A percentile compares a stretch with the other conserved stretches of the same genome.
Conservation (phyloP, 2,329 filamentous ascomycete species). For the Helotiales sp. region DNA sequence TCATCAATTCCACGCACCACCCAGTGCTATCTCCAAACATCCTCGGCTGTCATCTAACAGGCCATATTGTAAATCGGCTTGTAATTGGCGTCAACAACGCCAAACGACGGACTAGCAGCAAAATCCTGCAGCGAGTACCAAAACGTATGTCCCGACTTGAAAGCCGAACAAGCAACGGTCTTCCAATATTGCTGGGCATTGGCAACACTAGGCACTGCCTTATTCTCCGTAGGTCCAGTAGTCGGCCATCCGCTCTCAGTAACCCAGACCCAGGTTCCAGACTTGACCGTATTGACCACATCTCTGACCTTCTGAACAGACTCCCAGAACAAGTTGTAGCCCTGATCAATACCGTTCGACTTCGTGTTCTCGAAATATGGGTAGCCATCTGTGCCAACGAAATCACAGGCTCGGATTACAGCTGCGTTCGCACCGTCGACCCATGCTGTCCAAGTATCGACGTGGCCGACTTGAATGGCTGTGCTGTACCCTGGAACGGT, state of each 20-base stretch:
- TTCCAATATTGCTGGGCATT: slow-evolving; percentile 71
- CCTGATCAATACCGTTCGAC: slow-evolving; percentile 60
- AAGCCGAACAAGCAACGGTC: slow-evolving; percentile 62
- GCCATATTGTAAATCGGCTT: slow-evolving; percentile 37
- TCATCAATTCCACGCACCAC: not conserved
- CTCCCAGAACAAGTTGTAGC: slow-evolving; percentile 57
- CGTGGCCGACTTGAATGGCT: slow-evolving; percentile 64
- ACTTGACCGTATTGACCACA: slow-evolving; percentile 49
- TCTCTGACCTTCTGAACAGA: slow-evolving; percentile 41
- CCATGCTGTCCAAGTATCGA: slow-evolving; percentile 72
- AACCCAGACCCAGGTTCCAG: slow-evolving; percentile 62
- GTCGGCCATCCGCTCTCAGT: slow-evolving; percentile 71
- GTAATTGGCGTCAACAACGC: slow-evolving; percentile 44
- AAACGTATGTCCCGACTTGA: slow-evolving; percentile 60
- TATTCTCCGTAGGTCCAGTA: slow-evolving; percentile 56
- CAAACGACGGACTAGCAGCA: slow-evolving; percentile 46
- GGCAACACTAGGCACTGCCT: slow-evolving; percentile 57
- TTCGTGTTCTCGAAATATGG: slow-evolving; percentile 67
- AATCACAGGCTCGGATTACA: slow-evolving; percentile 68
- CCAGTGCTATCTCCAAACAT: not conserved
- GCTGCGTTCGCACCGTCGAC: slow-evolving; percentile 61
- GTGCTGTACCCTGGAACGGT: slow-evolving; percentile 53
- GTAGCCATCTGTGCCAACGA: slow-evolving; percentile 68
- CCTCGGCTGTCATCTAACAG: slow-evolving; percentile 25
- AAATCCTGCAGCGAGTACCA: slow-evolving; percentile 68